Conservation (phyloP, 2,329 filamentous ascomycete genomes). For the Cladosporium halotolerans region DNA sequence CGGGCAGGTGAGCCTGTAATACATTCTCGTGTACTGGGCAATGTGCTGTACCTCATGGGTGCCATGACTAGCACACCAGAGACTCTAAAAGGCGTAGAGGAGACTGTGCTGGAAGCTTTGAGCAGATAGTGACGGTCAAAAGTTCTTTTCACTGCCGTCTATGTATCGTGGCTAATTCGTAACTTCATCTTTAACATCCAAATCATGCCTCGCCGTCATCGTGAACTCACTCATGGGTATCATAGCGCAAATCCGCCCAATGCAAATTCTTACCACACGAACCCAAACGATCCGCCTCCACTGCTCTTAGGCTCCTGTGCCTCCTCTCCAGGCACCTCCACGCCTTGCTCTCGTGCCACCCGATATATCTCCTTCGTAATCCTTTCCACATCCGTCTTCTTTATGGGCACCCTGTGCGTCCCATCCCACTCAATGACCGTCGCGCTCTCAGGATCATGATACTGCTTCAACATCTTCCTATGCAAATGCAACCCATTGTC, state of each 20-base stretch:
- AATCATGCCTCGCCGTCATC: background rate
- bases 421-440: slow-evolving; percentile 67
- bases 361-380: slow-evolving; percentile 49
- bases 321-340: slow-evolving; percentile 22
- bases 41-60: slow-evolving; percentile 57
- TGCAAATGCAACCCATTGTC: slow-evolving; percentile 58
- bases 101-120: slow-evolving; percentile 31
- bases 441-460: slow-evolving; percentile 51
- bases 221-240: background rate
- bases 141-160: background rate
- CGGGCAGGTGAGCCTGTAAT: slow-evolving; percentile 38
- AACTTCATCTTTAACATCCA: background rate
- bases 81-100: slow-evolving; percentile 37
- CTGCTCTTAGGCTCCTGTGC: background rate
- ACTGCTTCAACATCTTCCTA: slow-evolving; percentile 49
- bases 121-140: background rate
- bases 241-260: background rate
- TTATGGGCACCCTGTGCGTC: slow-evolving; percentile 64
- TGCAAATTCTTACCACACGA: background rate
- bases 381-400: slow-evolving; percentile 56
- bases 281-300: background rate
- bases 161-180: background rate
- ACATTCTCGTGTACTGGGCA: slow-evolving; percentile 55
- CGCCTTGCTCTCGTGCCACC: slow-evolving; percentile 46
- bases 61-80: slow-evolving; percentile 45